phyloP scores from a whole-genome alignment of 2,329 filamentous ascomycete genomes.

The Dactylella cylindrospora region DNA sequence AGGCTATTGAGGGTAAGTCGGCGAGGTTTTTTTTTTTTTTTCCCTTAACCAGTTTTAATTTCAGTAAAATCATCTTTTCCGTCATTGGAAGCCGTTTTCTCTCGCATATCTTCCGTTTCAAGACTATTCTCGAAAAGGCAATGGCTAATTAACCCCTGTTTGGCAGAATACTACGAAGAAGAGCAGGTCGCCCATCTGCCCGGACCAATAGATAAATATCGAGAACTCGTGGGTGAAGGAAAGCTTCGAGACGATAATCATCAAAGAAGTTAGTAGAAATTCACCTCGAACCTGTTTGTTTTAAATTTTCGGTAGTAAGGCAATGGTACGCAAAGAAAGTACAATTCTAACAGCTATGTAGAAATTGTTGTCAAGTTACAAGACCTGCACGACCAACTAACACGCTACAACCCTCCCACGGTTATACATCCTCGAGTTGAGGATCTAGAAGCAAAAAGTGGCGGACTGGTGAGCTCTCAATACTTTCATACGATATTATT shows the following conservation, averaged over 20 bases:
- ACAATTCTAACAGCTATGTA: slow-evolving; percentile 51
- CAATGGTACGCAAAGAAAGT: slow-evolving; percentile 34
- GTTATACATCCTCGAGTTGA: slow-evolving; percentile 78
- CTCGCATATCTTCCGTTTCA: no score
- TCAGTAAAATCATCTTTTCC: no score
- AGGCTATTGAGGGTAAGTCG: slow-evolving; percentile 23
- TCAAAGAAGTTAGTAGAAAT: slow-evolving; percentile 69
- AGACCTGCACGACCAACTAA: slow-evolving; percentile 80
- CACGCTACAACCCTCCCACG: slow-evolving; percentile 69
- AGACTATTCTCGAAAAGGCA: no score
- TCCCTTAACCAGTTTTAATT: no score
- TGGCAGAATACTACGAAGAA: slow-evolving; percentile 35
- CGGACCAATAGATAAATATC: slow-evolving; percentile 86
- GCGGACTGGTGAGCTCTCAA: slow-evolving; percentile 22
- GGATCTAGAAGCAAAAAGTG: slow-evolving; percentile 53
- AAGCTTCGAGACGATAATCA: slow-evolving; percentile 82
- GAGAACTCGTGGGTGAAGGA: slow-evolving; percentile 73
- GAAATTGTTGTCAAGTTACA: slow-evolving; percentile 87
- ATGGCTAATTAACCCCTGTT: no score
- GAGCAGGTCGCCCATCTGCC: background rate
- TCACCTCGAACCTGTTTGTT: background rate
- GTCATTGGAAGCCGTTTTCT: no score
- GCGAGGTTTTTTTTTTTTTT: no score
- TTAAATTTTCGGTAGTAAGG: background rate
- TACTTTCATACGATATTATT: background rate